These are phyloP conservation scores for Panaeolus papilionaceus DNA, from an alignment of 768 basidiomycete genomes.

Conservation along the genomic window DNA sequence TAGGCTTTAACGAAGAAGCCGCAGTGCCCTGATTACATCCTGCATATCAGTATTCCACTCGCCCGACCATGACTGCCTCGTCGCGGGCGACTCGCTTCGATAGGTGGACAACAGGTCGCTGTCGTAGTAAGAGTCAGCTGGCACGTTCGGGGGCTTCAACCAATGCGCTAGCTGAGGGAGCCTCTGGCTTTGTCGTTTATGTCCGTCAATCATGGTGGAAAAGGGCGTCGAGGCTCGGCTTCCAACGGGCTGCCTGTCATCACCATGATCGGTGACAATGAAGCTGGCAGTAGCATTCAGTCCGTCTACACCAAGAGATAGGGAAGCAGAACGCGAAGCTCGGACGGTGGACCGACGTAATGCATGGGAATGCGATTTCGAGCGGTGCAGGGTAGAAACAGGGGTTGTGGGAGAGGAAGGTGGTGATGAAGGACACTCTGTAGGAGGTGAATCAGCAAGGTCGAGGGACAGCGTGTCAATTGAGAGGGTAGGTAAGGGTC, in stretches of 20 bases:
- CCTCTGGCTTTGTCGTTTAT: slow-evolving; percentile 11
- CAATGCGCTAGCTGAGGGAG: slow-evolving; percentile 23
- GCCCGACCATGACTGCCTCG: slow-evolving; percentile 32
- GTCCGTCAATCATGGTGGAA: not conserved
- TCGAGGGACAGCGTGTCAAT: not conserved
- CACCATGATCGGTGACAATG: not conserved
- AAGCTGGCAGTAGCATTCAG: not conserved
- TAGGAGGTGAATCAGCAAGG: not conserved
- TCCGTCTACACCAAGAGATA: not conserved
- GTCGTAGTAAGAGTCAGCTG: not conserved
- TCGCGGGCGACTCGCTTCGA: slow-evolving; percentile 19
- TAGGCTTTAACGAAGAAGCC: slow-evolving; percentile 30
- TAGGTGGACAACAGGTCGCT: slow-evolving; percentile 15
- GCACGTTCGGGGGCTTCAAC: slow-evolving; percentile 16
- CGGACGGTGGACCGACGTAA: not conserved
- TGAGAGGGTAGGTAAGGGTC: not conserved
- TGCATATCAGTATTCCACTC: slow-evolving; percentile 37
- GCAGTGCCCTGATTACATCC: slow-evolving; percentile 35
- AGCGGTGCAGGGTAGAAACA: not conserved
- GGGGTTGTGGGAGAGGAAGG: slow-evolving; percentile 8
- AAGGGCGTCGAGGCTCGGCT: not conserved
- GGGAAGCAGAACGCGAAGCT: not conserved
- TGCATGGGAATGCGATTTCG: not conserved
- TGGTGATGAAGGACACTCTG: not conserved
- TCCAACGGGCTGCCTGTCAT: not conserved